Base-by-base conservation (phyloP, 257 asterid genomes). In the Salvia hispanica region DNA sequence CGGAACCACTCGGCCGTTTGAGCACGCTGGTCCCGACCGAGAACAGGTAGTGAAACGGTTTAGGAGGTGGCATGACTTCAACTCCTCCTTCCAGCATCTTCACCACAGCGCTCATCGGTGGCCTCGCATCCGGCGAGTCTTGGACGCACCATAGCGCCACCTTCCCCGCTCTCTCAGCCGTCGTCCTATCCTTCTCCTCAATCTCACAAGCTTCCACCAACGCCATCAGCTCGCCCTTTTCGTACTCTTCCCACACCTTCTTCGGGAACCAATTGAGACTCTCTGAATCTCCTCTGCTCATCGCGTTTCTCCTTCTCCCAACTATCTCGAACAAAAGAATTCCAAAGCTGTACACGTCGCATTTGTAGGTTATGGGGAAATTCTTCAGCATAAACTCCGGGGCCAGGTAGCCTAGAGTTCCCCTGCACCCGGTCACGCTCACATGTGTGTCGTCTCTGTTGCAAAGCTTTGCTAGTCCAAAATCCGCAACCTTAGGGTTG, bases 41-140 rank as follows among this genome's bases (percentile, higher is more conserved):
- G 34, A 75, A 75, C 37, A 75, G 42, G 63, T 79, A 75, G 47
- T 70, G 75, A 56, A 80, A 80, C 6, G 84, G 84, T 56, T 76
- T 76, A 9, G 80, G 86, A 2, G 86, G 86, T 5, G 79, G 67
- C 70, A 66, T 56, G 11, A 76, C 60, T n/a, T 76, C 82, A 14
- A 76, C 79, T 64, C 79, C 81, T 50, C 81, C 83, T 59, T 81
- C 86, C 62, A 78, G 33, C 81, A 76, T 78, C 67, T 76, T 78
- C 74, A 81, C 81, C 58, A 78, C 83, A 1, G 61, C 81, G 66
- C 82, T 78, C 81, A 78, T 78, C 0, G 77, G 72, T 1, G 81
- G 80, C 62, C 86, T 65, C 1, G 54, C 62, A 2, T 72, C 77
- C 0, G 81, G 86, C 5, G 81, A 60, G 60, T 78, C 81, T 53